Base-by-base conservation (phyloP, 768 basidiomycete genomes). In the Leccinum variicolor region DNA sequence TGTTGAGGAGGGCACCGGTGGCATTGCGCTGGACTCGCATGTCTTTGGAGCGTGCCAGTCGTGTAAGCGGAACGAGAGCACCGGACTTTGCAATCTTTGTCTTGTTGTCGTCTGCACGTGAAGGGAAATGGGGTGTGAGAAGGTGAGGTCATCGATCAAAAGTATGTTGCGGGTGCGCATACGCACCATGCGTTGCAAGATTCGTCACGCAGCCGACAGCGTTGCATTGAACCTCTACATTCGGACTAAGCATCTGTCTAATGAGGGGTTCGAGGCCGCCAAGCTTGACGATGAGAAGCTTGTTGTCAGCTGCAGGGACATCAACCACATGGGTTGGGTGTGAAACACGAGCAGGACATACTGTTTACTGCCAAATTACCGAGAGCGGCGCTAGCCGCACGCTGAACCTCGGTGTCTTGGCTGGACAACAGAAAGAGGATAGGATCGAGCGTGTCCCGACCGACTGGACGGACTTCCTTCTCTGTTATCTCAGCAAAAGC, bases 401-500 rank as follows among this genome's bases (percentile, higher is more conserved):
- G 85, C 76, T 99, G 97, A 53, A 99, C 97, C 76, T 99, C 97
- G 53, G 93, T 94, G 75, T 99, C 97, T 74, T 98, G 97, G 69
- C 92, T 94, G 66, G 93, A 91, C 63, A 99, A 83, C 61, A 99
- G 85, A 75, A 97, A 99, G 56, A 98, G 85, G 60, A 99, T 95
- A 52, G 97, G 97, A 75, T 99, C 97, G 65, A 99, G 83, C 19
- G 97, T 99, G 72, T 98, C 97, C 61, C 97, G 83, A 14, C 91
- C 94, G 21, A 99, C 97, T 48, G 92, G 93, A 46, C 95, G 85
- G 53, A 98, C 96, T 76, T 99, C 97, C 77, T 98, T 98, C 79
- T 99, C 97, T 23, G 97, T 99, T 59, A 99, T 99, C 75, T 99
- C 97, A 36, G 97, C 97, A 69, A 98, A 99, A 0, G 97, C 97